A percentile compares a stretch with the other conserved stretches of the same genome.
Conservation (phyloP, 768 basidiomycete genomes). For the Pholiota conissans region DNA sequence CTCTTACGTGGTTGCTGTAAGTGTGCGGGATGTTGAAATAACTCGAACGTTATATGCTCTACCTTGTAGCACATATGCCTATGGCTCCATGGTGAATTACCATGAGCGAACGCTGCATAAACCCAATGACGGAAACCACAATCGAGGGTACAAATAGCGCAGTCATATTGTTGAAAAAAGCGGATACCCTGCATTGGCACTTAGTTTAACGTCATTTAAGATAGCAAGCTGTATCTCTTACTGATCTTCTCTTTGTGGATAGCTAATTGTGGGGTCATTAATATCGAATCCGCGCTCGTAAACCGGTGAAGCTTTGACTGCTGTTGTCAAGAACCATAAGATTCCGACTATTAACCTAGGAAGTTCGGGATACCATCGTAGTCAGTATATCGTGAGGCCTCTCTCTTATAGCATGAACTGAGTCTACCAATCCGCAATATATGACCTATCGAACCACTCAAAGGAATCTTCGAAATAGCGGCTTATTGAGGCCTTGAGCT, state of each 20-base stretch:
- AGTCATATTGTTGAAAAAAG: constrained; percentile 44
- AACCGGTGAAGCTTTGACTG: constrained; percentile 38
- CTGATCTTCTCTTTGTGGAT: constrained; percentile 52
- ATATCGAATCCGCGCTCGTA: constrained; percentile 50
- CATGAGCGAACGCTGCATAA: constrained; percentile 42
- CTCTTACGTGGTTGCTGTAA: constrained; percentile 29
- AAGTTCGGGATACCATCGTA: background rate
- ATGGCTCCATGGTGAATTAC: constrained; percentile 61
- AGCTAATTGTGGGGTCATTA: constrained; percentile 53
- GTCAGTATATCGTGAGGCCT: too few species aligned
- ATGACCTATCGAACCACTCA: constrained; percentile 45
- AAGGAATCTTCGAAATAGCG: constrained; percentile 37
- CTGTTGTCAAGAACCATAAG: constrained; percentile 42
- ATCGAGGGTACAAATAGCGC: constrained; percentile 48
- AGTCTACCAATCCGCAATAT: constrained; percentile 59
- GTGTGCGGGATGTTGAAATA: background rate
- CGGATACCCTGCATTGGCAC: constrained; percentile 40
- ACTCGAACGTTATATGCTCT: constrained; percentile 13
- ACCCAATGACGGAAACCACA: constrained; percentile 36
- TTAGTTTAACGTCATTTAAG: background rate
- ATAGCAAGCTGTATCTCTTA: constrained; percentile 23
- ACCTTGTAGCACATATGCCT: constrained; percentile 44
- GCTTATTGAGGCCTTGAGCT: constrained; percentile 9
- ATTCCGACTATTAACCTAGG: constrained; percentile 35
- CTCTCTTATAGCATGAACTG: too few species aligned